A percentile compares a stretch with the other conserved stretches of the same genome.
Evolutionary conservation across 139 green algal genomes (phyloP).

Genomic region (Bryopsis sp.): DNA sequence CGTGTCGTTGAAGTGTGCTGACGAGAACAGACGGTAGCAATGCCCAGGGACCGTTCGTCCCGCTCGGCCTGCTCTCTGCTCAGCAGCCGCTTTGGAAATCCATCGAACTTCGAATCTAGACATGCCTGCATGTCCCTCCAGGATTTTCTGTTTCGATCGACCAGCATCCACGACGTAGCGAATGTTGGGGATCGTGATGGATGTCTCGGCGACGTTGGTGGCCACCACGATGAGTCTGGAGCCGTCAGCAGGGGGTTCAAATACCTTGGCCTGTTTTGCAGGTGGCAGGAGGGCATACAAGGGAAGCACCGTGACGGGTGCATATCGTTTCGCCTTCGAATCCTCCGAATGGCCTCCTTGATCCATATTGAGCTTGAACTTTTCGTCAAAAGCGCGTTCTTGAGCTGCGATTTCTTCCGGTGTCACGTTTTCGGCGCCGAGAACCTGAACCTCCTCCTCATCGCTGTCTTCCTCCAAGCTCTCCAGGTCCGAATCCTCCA

Average conservation of each 20-base stretch:
- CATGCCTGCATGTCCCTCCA: constrained; percentile 45
- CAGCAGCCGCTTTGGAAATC: constrained; percentile 74
- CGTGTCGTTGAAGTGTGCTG: constrained; percentile 78
- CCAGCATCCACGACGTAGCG: constrained; percentile 85
- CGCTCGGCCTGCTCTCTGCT: constrained; percentile 82
- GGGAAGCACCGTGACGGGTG: constrained; percentile 77
- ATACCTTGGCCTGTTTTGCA: constrained; percentile 60
- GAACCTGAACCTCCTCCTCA: constrained; percentile 40
- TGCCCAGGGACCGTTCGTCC: constrained; percentile 89
- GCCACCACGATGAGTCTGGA: constrained; percentile 83
- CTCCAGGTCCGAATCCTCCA: constrained; percentile 24
- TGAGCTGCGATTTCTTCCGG: constrained; percentile 61
- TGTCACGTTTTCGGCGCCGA: constrained; percentile 60
- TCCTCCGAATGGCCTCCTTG: neutral
- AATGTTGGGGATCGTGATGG: constrained; percentile 90
- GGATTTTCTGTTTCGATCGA: constrained; percentile 70
- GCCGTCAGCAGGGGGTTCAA: constrained; percentile 55
- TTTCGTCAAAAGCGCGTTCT: constrained; percentile 47
- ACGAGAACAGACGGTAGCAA: constrained; percentile 87
- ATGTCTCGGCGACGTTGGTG: constrained; percentile 98
- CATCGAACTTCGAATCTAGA: constrained; percentile 71
- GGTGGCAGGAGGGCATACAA: constrained; percentile 88
- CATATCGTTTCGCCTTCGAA: no score
- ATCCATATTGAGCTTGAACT: neutral
- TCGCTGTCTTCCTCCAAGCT: constrained; percentile 24